Conservation (phyloP, 306 rosid species). For the Oxytropis ochrocephala region DNA sequence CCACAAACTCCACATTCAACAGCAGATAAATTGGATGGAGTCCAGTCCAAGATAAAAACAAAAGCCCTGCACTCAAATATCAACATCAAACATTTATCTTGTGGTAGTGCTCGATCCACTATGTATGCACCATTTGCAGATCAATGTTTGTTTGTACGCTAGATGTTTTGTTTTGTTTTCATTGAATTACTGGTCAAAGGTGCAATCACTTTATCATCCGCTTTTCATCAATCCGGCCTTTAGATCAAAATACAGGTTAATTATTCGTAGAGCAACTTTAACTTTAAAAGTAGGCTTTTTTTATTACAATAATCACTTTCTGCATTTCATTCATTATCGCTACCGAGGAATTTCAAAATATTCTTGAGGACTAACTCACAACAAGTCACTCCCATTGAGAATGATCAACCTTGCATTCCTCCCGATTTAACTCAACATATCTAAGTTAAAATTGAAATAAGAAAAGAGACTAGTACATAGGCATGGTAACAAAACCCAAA, state of each 20-base stretch:
- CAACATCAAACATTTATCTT: background rate
- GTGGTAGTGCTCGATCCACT: slow-evolving; percentile 34
- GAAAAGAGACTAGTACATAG: no score
- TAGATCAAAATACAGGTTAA: slow-evolving; percentile 1
- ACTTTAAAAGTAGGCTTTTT: no score
- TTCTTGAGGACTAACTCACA: no score
- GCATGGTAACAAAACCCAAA: no score
- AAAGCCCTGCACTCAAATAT: background rate
- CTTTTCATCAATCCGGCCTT: slow-evolving; percentile 15
- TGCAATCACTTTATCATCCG: slow-evolving; percentile 23
- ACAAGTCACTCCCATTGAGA: no score
- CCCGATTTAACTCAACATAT: no score
- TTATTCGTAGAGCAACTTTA: background rate
- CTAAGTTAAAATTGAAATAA: no score
- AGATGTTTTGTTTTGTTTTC: slow-evolving; percentile 7
- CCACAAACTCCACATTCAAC: background rate
- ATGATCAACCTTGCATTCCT: no score
- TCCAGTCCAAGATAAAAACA: slow-evolving; percentile 8
- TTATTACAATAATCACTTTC: no score
- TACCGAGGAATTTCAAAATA: no score
- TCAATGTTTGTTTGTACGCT: background rate
- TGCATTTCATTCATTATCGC: no score
- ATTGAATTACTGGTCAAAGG: slow-evolving; percentile 26
- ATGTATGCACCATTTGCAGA: background rate
- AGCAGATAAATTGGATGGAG: background rate